Evolutionary conservation across 768 basidiomycete species (phyloP), one percentile per base, ranked within the genome.

Genomic region (Leccinum arenicola): DNA sequence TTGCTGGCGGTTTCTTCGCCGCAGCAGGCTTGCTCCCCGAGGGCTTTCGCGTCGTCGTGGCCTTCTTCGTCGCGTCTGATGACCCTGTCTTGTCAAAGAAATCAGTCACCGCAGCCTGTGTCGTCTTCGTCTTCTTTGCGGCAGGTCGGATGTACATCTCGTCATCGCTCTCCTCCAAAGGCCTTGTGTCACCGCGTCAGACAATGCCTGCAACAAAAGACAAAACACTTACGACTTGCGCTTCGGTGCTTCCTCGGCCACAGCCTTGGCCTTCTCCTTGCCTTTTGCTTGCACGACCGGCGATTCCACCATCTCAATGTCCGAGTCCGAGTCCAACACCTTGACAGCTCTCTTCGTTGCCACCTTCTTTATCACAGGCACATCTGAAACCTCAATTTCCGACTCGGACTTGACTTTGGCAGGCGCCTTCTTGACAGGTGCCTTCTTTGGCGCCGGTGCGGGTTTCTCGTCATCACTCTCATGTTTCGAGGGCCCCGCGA

Each of bases 11-110:
- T 67, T 84, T 86, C 75, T 84, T 88, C 55, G 75, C 68, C 61
- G 81, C 82, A 40, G 82, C 84, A 4, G 82, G 78, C 75, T 83
- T 85, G 68, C 75, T 84, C 68, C 80, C 80, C 27, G 85, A 84
- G 10, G 86, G 74, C 66, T 84, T 85, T 58, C 80, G 77, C 27
- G 69, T 70, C 6, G 74, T 69, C 6, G 74, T 69, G 33, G 78
- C 64, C 58, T 72, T 79, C 72, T 81, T 80, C 35, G 70, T 61
- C 60, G 68, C 65, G 15, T 75, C 77, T 2, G 73, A 67, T 10
- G 74, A 70, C 5, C 69, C 72, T 49, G 63, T 23, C 68, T 86
- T 85, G 38, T 70, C 73, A 63, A 88, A 86, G 77, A 87, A 88
- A 66, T 87, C 85, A 5, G 82, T 82, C 57, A 88, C 72, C 5